phyloP scores from a whole-genome alignment of 768 basidiomycete genomes.

The Podaxis pistillaris region DNA sequence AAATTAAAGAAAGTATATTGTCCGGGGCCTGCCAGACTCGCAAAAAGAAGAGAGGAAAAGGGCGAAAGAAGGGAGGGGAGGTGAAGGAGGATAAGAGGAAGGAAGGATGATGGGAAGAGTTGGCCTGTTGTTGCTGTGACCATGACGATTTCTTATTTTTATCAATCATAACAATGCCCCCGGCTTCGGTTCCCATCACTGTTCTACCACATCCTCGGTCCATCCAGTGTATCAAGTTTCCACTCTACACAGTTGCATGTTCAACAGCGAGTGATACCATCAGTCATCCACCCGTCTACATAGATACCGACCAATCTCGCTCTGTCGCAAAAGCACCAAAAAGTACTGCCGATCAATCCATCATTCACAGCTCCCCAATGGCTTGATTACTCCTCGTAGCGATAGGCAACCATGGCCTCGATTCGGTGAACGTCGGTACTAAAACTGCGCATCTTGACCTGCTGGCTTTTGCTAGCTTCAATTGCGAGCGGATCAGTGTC shows the following conservation, averaged over 20 bases:
- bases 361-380: background rate
- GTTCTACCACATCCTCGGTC: slow-evolving; percentile 6
- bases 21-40: slow-evolving; percentile 56
- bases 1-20: slow-evolving; percentile 10
- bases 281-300: slow-evolving; percentile 19
- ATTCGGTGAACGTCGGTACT: slow-evolving; percentile 98
- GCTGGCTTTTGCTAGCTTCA: slow-evolving; percentile 89
- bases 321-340: background rate
- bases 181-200: background rate
- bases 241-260: too few relatives aligned
- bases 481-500: slow-evolving; percentile 93
- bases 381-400: slow-evolving; percentile 70
- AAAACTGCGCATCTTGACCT: slow-evolving; percentile 93
- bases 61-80: slow-evolving; percentile 23
- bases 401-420: slow-evolving; percentile 97
- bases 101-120: slow-evolving; percentile 19
- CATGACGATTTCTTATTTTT: slow-evolving; percentile 26
- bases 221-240: background rate
- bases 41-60: slow-evolving; percentile 18
- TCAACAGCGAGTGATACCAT: slow-evolving; percentile 23
- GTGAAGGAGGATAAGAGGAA: slow-evolving; percentile 25
- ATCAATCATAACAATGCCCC: background rate
- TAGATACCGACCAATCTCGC: background rate
- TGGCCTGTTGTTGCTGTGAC: slow-evolving; percentile 11
- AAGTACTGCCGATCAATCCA: too few relatives aligned